Conservation (phyloP, 202 grass and related monocot genomes). For the Brachypodium distachyon region DNA sequence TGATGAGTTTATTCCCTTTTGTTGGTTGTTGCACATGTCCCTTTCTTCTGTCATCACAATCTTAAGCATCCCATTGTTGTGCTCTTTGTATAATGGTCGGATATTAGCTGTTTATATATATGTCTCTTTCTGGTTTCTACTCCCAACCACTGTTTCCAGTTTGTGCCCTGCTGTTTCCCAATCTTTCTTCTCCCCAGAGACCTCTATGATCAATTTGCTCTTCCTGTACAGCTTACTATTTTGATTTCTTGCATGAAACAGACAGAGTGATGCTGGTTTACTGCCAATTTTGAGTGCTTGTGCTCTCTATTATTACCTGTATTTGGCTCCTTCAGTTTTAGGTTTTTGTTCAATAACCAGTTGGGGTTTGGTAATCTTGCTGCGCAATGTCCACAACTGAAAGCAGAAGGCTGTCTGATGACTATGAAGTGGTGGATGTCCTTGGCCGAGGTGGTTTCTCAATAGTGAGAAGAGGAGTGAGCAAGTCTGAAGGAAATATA, state of each 20-base stretch:
- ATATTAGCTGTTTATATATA: background rate
- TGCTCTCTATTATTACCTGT: background rate
- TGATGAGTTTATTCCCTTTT: slow-evolving; percentile 26
- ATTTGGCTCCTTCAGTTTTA: background rate
- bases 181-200: slow-evolving; percentile 1
- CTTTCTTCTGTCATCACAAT: slow-evolving; percentile 19
- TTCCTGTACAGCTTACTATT: background rate
- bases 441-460: slow-evolving; percentile 65
- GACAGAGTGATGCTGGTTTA: background rate
- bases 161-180: slow-evolving; percentile 10
- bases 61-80: slow-evolving; percentile 2
- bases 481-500: slow-evolving; percentile 32
- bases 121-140: slow-evolving; percentile 23
- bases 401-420: slow-evolving; percentile 42
- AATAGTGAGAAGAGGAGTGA: slow-evolving; percentile 54
- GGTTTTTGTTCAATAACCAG: background rate
- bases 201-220: background rate
- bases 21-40: slow-evolving; percentile 37
- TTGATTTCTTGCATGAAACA: slow-evolving; percentile 2
- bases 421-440: slow-evolving; percentile 48
- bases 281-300: background rate
- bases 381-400: slow-evolving; percentile 39
- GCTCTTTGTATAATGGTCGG: slow-evolving; percentile 5
- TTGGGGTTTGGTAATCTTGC: background rate
- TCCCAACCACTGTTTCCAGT: slow-evolving; percentile 23